Evolutionary conservation across 352 stramenopile species (phyloP), one percentile per base, ranked within the genome.

Genomic region (Phytopythium delawarense): DNA sequence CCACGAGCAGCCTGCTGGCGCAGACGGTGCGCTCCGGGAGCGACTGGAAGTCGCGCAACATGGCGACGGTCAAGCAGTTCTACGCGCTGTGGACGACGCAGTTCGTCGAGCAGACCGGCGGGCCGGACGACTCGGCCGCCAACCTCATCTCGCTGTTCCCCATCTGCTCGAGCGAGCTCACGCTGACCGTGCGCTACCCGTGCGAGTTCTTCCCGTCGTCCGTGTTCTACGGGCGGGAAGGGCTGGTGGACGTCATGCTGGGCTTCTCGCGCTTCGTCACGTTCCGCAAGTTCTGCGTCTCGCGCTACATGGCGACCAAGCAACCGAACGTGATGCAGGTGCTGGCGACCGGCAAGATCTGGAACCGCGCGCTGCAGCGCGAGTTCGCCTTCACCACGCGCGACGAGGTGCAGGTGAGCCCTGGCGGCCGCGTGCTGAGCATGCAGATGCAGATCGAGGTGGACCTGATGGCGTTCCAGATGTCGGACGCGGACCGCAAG

Each of bases 371-470:
- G 30, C 71, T 92, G 34, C 80, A 92, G 61, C 79, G 79, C 34
- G 82, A 91, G 66, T 94, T 92, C 53, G 67, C 79, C 42, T 92
- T 91, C 59, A 91, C 84, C n/a, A 91, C 80, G 35, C 85, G 85
- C 32, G 86, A 94, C 42, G 86, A 94, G 60, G 73, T 94, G 45
- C 74, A 87, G 55, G 61, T 94, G 2, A 92, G 82, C 32, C 80
- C 86, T 25, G 86, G 86, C 9, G 86, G 86, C 12, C 86, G 86
- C 18, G 84, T 94, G 44, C 58, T 93, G 30, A 78, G 66, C n/a
- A 71, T 94, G 23, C 78, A 91, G 53, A 91, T 94, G 81, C 82
- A 92, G 67, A 93, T 94, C 42, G 86, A 94, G 63, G 86, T 92
- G 11, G 86, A 94, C 57, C 72, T 88, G 50, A 72, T 79, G 35